phyloP scores from a whole-genome alignment of 75 land plant genomes.

The Cupressus sempervirens region DNA sequence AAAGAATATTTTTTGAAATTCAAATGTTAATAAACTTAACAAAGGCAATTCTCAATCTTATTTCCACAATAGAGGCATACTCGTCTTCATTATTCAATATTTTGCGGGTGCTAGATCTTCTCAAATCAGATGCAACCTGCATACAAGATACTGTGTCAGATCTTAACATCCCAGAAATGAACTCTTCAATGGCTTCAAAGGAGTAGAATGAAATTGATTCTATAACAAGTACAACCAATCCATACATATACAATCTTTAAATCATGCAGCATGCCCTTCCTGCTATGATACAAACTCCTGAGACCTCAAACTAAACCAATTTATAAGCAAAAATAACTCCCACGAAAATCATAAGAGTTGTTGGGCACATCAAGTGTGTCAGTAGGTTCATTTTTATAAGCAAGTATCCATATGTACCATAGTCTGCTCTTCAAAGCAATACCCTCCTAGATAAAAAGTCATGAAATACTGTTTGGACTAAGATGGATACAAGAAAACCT shows the following conservation, averaged over 20 bases:
- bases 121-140: conserved; percentile 59
- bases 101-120: conserved; percentile 38
- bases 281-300: background rate
- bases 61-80: conserved; percentile 28
- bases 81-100: conserved; percentile 57
- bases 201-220: background rate
- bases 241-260: background rate
- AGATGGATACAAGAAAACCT: background rate
- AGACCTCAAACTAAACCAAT: background rate
- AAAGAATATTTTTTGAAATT: background rate
- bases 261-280: background rate
- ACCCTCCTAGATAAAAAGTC: background rate
- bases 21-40: background rate
- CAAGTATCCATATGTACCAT: background rate
- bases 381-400: background rate
- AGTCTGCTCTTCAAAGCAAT: background rate
- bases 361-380: background rate
- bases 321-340: background rate
- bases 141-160: background rate
- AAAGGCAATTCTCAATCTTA: background rate
- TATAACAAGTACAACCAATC: background rate
- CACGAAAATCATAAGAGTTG: background rate
- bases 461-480: background rate
- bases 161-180: background rate
- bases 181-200: background rate